Conservation (phyloP, 352 stramenopile genomes). For the Phytophthora crassamura region DNA sequence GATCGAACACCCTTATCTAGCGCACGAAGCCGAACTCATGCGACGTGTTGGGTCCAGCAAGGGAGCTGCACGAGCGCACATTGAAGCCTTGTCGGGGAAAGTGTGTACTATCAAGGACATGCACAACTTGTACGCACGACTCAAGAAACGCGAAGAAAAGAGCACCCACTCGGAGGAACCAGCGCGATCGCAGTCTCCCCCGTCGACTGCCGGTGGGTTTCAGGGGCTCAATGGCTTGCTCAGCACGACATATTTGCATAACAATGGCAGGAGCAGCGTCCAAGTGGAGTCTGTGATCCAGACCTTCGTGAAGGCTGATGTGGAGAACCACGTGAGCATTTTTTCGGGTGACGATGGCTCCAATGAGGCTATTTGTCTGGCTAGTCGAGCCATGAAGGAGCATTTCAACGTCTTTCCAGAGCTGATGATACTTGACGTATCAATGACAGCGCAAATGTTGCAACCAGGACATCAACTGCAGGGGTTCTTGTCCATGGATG, state of each 20-base stretch:
- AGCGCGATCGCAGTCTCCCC: neutral
- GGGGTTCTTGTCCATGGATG: slow-evolving; percentile 75
- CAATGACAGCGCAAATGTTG: slow-evolving; percentile 7
- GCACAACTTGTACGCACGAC: slow-evolving; percentile 74
- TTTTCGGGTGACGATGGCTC: slow-evolving; percentile 73
- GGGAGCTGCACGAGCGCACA: slow-evolving; percentile 60
- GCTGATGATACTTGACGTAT: slow-evolving; percentile 59
- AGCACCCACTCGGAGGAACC: neutral
- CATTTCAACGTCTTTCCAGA: slow-evolving; percentile 72
- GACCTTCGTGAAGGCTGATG: slow-evolving; percentile 69
- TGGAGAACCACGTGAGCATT: slow-evolving; percentile 83
- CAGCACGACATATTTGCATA: neutral
- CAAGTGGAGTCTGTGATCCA: slow-evolving; percentile 66
- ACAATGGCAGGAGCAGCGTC: neutral
- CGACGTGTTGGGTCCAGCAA: slow-evolving; percentile 77
- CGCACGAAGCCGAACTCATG: slow-evolving; percentile 78
- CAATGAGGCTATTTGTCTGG: slow-evolving; percentile 75
- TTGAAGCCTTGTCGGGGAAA: slow-evolving; percentile 69
- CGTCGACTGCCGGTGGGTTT: neutral
- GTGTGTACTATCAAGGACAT: slow-evolving; percentile 86
- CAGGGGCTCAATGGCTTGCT: neutral
- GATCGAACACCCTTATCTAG: slow-evolving; percentile 72
- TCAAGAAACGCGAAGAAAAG: slow-evolving; percentile 64
- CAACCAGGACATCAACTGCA: slow-evolving; percentile 51
- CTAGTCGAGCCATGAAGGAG: slow-evolving; percentile 79